phyloP scores from a whole-genome alignment of 306 rosid species.

The Dryas octopetala region DNA sequence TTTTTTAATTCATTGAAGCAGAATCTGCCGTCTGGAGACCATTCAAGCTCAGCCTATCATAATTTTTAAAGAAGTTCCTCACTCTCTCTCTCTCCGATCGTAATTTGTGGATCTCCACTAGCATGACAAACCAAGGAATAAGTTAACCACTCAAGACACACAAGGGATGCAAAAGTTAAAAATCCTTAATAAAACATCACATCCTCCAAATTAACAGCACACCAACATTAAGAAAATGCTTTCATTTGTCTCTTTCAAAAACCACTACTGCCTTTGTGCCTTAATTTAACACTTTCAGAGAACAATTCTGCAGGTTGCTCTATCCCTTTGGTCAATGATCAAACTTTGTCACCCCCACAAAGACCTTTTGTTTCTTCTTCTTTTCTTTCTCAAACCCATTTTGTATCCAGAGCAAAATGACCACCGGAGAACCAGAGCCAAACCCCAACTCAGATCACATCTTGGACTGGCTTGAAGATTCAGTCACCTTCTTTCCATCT shows the following conservation, averaged over 20 bases:
- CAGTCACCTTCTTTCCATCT: slow-evolving; percentile 65
- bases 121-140: slow-evolving; percentile 40
- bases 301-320: slow-evolving; percentile 24
- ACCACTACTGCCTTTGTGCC: slow-evolving; percentile 30
- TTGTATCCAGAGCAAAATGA: slow-evolving; percentile 37
- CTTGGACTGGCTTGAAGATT: slow-evolving; percentile 78
- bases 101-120: slow-evolving; percentile 32
- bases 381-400: neutral
- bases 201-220: slow-evolving; percentile 81
- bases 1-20: slow-evolving; percentile 26
- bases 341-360: slow-evolving; percentile 22
- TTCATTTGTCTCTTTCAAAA: slow-evolving; percentile 49
- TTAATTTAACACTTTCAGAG: slow-evolving; percentile 27
- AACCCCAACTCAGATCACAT: slow-evolving; percentile 60
- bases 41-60: slow-evolving; percentile 34
- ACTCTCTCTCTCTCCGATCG: slow-evolving; percentile 36
- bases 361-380: neutral
- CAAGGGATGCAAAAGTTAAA: slow-evolving; percentile 39
- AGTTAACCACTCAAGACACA: slow-evolving; percentile 50
- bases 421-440: slow-evolving; percentile 52
- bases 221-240: slow-evolving; percentile 61
- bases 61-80: slow-evolving; percentile 31
- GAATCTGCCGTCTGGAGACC: slow-evolving; percentile 56
- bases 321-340: slow-evolving; percentile 55
- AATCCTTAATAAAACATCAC: slow-evolving; percentile 58